These are phyloP conservation scores for Metschnikowia hibisci DNA, from an alignment of 805 yeast species.

Conservation along the genomic window DNA sequence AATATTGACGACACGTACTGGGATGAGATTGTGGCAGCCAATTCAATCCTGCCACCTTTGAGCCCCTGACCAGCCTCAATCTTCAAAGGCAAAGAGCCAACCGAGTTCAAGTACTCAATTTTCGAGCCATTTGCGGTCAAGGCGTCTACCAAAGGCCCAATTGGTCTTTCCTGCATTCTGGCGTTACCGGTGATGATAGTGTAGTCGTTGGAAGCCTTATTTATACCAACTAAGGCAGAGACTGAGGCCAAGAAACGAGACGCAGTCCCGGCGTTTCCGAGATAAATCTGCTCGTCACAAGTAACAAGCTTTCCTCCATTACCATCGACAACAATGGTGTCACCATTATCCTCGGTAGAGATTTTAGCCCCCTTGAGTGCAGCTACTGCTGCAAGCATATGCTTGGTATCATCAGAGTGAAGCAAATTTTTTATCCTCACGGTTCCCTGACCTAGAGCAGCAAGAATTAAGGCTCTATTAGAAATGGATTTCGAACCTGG, in stretches of 20 bases:
- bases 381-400: conserved; percentile 85
- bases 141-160: conserved; percentile 94
- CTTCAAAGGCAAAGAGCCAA: conserved; percentile 83
- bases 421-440: conserved; percentile 80
- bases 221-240: conserved; percentile 68
- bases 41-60: conserved; percentile 86
- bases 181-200: conserved; percentile 87
- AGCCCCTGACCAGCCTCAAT: conserved; percentile 67
- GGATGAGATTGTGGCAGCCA: conserved; percentile 94
- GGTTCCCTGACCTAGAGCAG: conserved; percentile 85
- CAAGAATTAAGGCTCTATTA: conserved; percentile 87
- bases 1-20: conserved; percentile 94
- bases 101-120: conserved; percentile 64
- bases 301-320: conserved; percentile 78
- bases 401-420: conserved; percentile 95
- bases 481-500: conserved; percentile 98
- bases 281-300: conserved; percentile 63
- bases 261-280: conserved; percentile 98
- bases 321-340: conserved; percentile 77
- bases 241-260: conserved; percentile 91
- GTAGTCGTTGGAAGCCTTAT: conserved; percentile 32
- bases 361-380: conserved; percentile 78
- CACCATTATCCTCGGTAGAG: conserved; percentile 83
- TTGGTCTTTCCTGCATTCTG: conserved; percentile 96
- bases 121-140: conserved; percentile 73